phyloP scores from a whole-genome alignment of 148 eudicot genomes.

The Heliamphora exappendiculata region DNA sequence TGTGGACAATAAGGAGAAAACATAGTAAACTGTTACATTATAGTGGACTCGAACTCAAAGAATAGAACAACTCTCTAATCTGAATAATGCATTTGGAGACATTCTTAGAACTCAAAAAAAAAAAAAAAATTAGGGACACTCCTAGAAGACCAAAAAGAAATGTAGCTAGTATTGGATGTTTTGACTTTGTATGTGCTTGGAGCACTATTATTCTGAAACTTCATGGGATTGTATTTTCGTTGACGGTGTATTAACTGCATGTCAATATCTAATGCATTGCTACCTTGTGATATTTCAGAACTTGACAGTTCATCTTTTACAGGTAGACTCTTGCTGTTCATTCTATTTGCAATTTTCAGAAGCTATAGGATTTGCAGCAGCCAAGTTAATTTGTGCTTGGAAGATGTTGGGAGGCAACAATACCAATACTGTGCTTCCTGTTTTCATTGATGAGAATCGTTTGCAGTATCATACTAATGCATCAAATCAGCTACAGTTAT shows the following conservation, averaged over 20 bases:
- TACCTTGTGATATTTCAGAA: neutral
- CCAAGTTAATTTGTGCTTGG: neutral
- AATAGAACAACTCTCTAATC: too few relatives aligned
- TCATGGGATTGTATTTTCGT: neutral
- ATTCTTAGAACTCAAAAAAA: too few relatives aligned
- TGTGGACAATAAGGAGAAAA: too few relatives aligned
- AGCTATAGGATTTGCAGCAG: neutral
- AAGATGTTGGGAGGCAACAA: conserved; percentile 74
- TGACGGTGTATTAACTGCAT: too few relatives aligned
- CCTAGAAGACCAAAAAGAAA: too few relatives aligned
- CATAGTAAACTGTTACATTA: too few relatives aligned
- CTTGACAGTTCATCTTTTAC: neutral
- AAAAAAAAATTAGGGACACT: too few relatives aligned
- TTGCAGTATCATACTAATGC: conserved; percentile 52
- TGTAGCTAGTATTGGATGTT: too few relatives aligned
- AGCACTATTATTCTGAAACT: neutral
- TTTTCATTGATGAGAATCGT: conserved; percentile 53
- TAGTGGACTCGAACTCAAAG: too few relatives aligned
- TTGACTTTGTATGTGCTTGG: neutral
- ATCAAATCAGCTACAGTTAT: conserved; percentile 70
- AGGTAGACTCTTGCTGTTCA: conserved; percentile 8
- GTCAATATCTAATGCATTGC: neutral
- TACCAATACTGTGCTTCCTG: conserved; percentile 41
- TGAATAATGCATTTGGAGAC: too few relatives aligned
- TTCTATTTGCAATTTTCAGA: conserved; percentile 3